A percentile compares a stretch with the other conserved stretches of the same genome.
phyloP scores from a whole-genome alignment of 257 asterid species.

The Solanum pennellii region DNA sequence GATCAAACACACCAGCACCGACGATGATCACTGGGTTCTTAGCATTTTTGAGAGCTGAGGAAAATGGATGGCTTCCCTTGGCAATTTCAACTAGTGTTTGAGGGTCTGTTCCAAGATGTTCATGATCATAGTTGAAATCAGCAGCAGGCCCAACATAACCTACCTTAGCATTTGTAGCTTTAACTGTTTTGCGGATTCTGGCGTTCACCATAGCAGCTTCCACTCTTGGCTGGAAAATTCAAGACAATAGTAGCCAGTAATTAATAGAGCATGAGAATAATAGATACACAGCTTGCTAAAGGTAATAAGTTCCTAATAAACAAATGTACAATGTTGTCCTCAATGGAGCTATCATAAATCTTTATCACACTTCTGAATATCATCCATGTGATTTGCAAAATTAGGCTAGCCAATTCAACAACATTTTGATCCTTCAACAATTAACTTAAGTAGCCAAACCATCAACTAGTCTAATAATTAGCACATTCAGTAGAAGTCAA shows the following conservation, averaged over 20 bases:
- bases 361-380: background rate
- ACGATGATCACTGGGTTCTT: constrained; percentile 79
- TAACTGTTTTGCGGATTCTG: constrained; percentile 76
- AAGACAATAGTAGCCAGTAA: background rate
- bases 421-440: background rate
- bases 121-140: constrained; percentile 81
- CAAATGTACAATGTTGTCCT: background rate
- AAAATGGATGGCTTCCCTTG: constrained; percentile 71
- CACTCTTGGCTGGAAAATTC: constrained; percentile 67
- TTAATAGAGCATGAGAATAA: background rate
- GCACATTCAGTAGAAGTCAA: background rate
- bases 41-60: constrained; percentile 49
- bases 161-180: constrained; percentile 77
- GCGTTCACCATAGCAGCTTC: constrained; percentile 99
- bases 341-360: background rate
- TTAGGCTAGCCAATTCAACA: background rate
- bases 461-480: background rate
- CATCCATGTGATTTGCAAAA: background rate
- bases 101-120: constrained; percentile 82
- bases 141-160: constrained; percentile 84
- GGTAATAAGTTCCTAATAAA: background rate
- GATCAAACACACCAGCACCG: constrained; percentile 74
- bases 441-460: background rate
- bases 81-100: constrained; percentile 66
- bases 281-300: background rate